These are phyloP conservation scores for Pseudozyma hubeiensis DNA, from an alignment of 1,284 basidiomycete genomes.

Conservation along the genomic window DNA sequence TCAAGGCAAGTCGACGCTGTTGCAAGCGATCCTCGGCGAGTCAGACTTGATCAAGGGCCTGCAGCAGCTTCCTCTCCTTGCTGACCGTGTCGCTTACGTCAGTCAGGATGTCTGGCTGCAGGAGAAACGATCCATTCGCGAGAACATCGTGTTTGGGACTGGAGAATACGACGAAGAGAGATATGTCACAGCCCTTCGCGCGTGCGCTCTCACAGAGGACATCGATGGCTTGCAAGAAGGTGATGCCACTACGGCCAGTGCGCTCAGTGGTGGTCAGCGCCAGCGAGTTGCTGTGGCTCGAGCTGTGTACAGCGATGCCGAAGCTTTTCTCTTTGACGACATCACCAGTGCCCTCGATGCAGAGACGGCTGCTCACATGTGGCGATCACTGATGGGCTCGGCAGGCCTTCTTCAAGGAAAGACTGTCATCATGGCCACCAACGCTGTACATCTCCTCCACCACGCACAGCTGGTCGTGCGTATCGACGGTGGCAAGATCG, in stretches of 20 bases:
- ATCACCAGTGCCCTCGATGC: constrained; percentile 74
- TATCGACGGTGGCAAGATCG: constrained; percentile 49
- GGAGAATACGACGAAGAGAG: constrained; percentile 52
- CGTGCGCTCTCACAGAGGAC: constrained; percentile 59
- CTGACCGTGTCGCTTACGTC: constrained; percentile 53
- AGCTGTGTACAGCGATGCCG: constrained; percentile 61
- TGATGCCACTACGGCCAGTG: constrained; percentile 56
- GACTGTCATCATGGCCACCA: constrained; percentile 57
- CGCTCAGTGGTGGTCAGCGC: constrained; percentile 64
- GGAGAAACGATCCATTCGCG: constrained; percentile 52
- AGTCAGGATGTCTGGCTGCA: constrained; percentile 62
- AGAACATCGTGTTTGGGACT: constrained; percentile 62
- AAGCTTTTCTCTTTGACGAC: constrained; percentile 62
- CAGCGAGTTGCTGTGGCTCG: constrained; percentile 63
- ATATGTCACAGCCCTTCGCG: constrained; percentile 51
- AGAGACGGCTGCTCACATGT: constrained; percentile 72
- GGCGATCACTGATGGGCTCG: constrained; percentile 46
- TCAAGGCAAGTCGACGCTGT: constrained; percentile 61
- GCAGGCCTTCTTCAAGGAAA: constrained; percentile 41
- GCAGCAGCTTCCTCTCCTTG: constrained; percentile 30
- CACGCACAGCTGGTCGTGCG: constrained; percentile 39
- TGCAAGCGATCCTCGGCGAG: constrained; percentile 62
- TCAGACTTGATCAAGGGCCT: constrained; percentile 49
- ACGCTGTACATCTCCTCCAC: constrained; percentile 52
- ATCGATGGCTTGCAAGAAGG: constrained; percentile 56